Evolutionary conservation across 345 rosid genomes (phyloP).

Genomic region (Linum trigynum): DNA sequence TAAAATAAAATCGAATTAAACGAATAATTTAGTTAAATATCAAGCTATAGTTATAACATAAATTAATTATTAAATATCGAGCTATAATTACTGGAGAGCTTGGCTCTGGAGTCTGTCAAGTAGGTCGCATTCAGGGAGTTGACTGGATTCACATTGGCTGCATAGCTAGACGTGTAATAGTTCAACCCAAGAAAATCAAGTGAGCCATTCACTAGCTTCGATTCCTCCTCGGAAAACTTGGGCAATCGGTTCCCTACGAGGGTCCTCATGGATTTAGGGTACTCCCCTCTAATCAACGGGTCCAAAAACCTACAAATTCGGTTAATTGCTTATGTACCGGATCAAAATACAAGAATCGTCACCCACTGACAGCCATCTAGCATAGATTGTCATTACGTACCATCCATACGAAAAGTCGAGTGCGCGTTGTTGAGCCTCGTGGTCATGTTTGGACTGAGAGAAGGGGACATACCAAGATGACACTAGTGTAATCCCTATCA

Average conservation of each 20-base stretch:
- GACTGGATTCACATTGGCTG: conserved; percentile 2
- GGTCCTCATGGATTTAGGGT: conserved; percentile 27
- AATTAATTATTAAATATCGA: neutral
- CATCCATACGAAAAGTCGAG: conserved; percentile 36
- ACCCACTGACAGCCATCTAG: neutral
- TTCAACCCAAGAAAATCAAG: conserved; percentile 43
- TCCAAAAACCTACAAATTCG: conserved; percentile 27
- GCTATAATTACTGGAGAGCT: conserved; percentile 12
- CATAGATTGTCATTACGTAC: conserved; percentile 7
- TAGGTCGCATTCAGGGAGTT: conserved; percentile 12
- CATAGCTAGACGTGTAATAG: conserved; percentile 35
- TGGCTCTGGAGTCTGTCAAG: conserved; percentile 19
- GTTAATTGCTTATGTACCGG: no score
- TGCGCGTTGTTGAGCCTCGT: conserved; percentile 26
- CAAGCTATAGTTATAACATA: no score
- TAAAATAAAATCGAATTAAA: neutral
- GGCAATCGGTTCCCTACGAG: conserved; percentile 29
- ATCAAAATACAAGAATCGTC: no score
- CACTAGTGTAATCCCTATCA: conserved; percentile 36
- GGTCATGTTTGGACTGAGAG: conserved; percentile 17
- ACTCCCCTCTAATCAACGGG: conserved; percentile 32
- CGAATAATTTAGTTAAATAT: neutral
- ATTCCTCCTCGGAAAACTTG: conserved; percentile 27
- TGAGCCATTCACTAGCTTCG: conserved; percentile 27
- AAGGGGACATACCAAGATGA: conserved; percentile 36